Evolutionary conservation across 495 filamentous ascomycete species (phyloP).

Genomic region (Xylaria castorea): DNA sequence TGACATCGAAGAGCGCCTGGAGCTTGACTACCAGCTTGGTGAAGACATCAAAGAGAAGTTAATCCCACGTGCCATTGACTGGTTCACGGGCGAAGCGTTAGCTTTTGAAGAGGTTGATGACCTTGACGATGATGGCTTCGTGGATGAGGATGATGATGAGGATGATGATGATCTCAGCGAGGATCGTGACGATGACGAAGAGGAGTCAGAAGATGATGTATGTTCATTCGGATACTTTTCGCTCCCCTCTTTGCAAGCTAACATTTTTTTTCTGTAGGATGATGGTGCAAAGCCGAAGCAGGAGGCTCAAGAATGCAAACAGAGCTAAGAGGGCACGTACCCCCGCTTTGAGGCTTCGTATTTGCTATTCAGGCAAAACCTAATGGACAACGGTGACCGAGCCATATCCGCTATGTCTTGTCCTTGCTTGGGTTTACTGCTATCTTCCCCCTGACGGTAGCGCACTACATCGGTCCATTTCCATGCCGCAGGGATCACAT

Average conservation of each 20-base stretch:
- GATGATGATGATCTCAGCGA: constrained; percentile 79
- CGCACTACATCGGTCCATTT: constrained; percentile 31
- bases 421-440: constrained; percentile 23
- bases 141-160: constrained; percentile 93
- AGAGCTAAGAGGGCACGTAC: constrained; percentile 71
- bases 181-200: constrained; percentile 79
- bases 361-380: constrained; percentile 26
- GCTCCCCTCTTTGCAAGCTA: constrained; percentile 32
- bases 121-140: constrained; percentile 82
- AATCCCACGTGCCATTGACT: constrained; percentile 97
- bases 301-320: constrained; percentile 99
- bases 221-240: constrained; percentile 36
- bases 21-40: constrained; percentile 98
- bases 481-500: constrained; percentile 33
- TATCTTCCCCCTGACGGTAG: constrained; percentile 21
- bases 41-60: constrained; percentile 99
- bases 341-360: neutral
- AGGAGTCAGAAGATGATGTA: constrained; percentile 96
- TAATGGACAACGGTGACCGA: constrained; percentile 8
- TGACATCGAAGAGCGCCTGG: constrained; percentile 96
- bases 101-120: constrained; percentile 96
- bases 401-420: constrained; percentile 9
- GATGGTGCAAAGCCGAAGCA: constrained; percentile 97
- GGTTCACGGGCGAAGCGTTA: constrained; percentile 98
- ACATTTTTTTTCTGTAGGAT: constrained; percentile 67